Base-by-base conservation (phyloP, 164 flowering plant species). In the Stephania yunnanensis region DNA sequence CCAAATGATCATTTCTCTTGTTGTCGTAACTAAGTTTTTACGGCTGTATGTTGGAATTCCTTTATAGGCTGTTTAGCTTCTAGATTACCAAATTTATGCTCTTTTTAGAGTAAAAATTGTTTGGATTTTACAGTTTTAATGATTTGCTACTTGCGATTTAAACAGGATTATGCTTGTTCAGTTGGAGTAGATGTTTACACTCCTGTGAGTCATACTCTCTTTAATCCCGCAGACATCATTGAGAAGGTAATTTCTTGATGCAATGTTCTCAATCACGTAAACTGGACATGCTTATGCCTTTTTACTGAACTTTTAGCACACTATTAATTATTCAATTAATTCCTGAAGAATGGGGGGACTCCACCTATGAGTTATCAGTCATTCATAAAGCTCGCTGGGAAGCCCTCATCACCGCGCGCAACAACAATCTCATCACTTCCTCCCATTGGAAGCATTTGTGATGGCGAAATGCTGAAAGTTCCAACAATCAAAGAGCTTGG, bases 131-230 rank as follows among this genome's bases (percentile, higher is more conserved):
- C 55, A 9, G 11, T 50, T 50, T 8, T 8, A 50, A 50, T 9
- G 55, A 50, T 15, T 15, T 50, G 44, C 30, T 69, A 8, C 30
- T 58, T 69, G 69, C 15, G 69, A 69, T 70, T 80, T 75, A 10
- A 3, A 52, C 88, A 95, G 99, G 85, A 81, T 13, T 86, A 80
- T 86, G 93, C 97, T 30, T 84, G 87, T 74, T 68, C 81, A 29
- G 81, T 87, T 77, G 92, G 94, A 67, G 85, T 95, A 69, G 96
- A 93, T 76, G 86, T 92, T 70, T 92, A 87, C 78, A 87, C 92
- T 73, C 99, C 98, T 30, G 96, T 95, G 75, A 95, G 97, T 73
- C 99, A 95, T 80, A 95, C 99, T 7, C 90, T 95, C 8, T 93
- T 90, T 78, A 82, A 89, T 82, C 97, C 97, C 73, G 86, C 84